Conservation (phyloP, 805 yeast genomes). For the Tetrapisispora fleetii region DNA sequence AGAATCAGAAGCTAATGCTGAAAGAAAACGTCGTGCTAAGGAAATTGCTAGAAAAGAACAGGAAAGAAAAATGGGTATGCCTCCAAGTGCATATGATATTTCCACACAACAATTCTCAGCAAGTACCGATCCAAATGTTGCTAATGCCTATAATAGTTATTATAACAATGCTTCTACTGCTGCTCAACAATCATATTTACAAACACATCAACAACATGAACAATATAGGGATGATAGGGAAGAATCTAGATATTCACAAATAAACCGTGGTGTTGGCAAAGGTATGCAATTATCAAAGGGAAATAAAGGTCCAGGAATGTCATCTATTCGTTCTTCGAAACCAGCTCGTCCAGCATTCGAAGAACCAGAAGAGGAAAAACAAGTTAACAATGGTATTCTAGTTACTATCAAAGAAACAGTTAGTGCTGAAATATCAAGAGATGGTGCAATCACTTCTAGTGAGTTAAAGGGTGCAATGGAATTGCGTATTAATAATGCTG, state of each 20-base stretch:
- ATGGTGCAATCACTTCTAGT: constrained; percentile 59
- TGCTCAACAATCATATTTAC: constrained; percentile 29
- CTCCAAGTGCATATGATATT: constrained; percentile 23
- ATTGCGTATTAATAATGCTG: constrained; percentile 73
- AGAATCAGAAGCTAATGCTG: constrained; percentile 94
- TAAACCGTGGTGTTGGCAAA: constrained; percentile 7
- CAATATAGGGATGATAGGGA: constrained; percentile 10
- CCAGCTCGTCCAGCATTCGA: constrained; percentile 14
- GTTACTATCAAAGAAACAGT: constrained; percentile 69
- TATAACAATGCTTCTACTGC: constrained; percentile 31
- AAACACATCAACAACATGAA: constrained; percentile 11
- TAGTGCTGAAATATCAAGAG: constrained; percentile 70
- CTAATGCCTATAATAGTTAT: constrained; percentile 32
- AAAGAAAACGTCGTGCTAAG: constrained; percentile 89
- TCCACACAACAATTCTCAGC: constrained; percentile 14
- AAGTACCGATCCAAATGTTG: constrained; percentile 26
- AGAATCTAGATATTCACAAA: constrained; percentile 2
- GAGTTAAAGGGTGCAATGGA: constrained; percentile 89
- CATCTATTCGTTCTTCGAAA: not conserved
- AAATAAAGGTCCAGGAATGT: not conserved
- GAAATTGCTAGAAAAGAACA: constrained; percentile 73
- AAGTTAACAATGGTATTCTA: constrained; percentile 65
- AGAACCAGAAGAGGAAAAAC: constrained; percentile 19
- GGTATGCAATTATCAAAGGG: constrained; percentile 24
- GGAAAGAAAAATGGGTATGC: constrained; percentile 27